Conservation (phyloP, 768 basidiomycete genomes). For the Nevesoporus exiguus region DNA sequence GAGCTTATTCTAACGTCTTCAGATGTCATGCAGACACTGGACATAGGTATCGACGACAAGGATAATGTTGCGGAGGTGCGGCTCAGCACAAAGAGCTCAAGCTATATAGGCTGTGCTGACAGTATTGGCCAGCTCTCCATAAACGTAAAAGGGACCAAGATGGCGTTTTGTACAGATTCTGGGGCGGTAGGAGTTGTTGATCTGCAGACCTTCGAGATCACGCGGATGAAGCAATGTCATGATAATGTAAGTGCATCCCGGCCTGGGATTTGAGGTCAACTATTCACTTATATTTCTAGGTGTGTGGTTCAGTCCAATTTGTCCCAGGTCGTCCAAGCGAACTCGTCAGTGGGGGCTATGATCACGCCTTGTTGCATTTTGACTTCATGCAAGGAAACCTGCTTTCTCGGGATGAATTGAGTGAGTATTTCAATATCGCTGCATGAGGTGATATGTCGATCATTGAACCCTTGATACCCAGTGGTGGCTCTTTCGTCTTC, state of each 20-base stretch:
- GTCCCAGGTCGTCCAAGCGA: slow-evolving; percentile 70
- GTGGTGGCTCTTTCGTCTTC: slow-evolving; percentile 41
- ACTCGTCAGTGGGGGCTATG: slow-evolving; percentile 76
- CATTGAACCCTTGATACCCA: neutral
- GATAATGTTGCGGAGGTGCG: slow-evolving; percentile 69
- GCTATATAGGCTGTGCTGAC: slow-evolving; percentile 29
- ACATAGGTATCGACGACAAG: slow-evolving; percentile 47
- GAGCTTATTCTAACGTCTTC: slow-evolving; percentile 52
- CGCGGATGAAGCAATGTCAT: slow-evolving; percentile 60
- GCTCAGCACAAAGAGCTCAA: neutral
- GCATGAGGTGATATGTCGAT: neutral
- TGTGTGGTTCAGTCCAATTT: slow-evolving; percentile 68
- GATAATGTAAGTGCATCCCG: slow-evolving; percentile 50
- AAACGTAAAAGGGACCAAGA: slow-evolving; percentile 45
- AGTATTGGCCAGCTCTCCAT: slow-evolving; percentile 57
- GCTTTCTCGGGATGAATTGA: slow-evolving; percentile 57
- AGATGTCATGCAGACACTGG: slow-evolving; percentile 47
- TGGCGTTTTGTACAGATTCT: slow-evolving; percentile 71
- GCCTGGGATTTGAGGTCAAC: neutral
- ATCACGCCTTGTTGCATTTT: slow-evolving; percentile 63
- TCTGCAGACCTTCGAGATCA: slow-evolving; percentile 44
- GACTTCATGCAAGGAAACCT: slow-evolving; percentile 54
- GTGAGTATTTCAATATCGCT: slow-evolving; percentile 34
- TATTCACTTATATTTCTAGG: slow-evolving; percentile 38
- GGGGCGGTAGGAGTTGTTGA: slow-evolving; percentile 68